Base-by-base conservation (phyloP, 208 protist species). In the Leishmania braziliensis region DNA sequence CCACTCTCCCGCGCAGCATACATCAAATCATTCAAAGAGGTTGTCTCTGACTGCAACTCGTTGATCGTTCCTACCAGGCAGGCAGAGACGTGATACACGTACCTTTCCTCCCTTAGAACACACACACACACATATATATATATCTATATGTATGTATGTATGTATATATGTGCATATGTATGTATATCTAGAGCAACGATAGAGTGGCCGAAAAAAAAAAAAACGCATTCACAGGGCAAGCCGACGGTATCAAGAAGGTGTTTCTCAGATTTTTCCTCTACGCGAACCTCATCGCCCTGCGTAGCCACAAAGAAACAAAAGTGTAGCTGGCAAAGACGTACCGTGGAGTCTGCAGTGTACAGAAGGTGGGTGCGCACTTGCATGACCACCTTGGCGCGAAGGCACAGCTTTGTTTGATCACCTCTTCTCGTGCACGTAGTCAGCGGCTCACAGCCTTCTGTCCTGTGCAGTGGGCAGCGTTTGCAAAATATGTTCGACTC, bases 401-500 rank as follows among this genome's bases (percentile, higher is more conserved):
- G 20, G 33, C 16, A 50, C 20, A 18, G 29, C n/a, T 53, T 53
- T 3, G 43, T 26, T 36, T 36, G 43, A 54, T n/a, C 39, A 12
- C 46, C 26, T 46, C 10, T 51, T 73, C 69, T 54, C 39, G 10
- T n/a, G 23, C 10, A 73, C 69, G 8, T 73, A 18, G 39, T 26
- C 14, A 43, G 14, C 6, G 8, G 53, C 6, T 5, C 26, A 29
- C 2, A 12, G 26, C 26, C n/a, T 29, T 73, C 23, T 29, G 9
- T 29, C 20, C 8, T 5, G 46, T 5, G 69, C 18, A 33, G 2
- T 2, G 16, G 12, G 8, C 36, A 18, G n/a, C 16, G 26, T 33
- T 26, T 48, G 20, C 20, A 46, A 62, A 66, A 20, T 29, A 80
- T 92, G 80, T 85, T 89, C 26, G 62, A 81, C 62, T 65, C 78